Evolutionary conservation across 2,329 filamentous ascomycete genomes (phyloP).

Genomic region (Verticillium tricorpus): DNA sequence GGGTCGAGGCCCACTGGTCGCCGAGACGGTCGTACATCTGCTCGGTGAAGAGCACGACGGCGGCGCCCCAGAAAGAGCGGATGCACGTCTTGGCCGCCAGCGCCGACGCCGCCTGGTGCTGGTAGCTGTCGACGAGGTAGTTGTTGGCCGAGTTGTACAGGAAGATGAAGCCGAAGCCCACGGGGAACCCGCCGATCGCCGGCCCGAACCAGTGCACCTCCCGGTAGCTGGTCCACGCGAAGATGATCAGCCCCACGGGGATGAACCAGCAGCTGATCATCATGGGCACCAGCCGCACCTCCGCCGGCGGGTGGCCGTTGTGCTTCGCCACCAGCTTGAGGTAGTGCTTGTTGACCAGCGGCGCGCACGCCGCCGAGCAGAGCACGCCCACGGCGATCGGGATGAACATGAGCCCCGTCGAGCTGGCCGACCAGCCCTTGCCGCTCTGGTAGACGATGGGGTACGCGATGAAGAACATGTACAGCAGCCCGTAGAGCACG

Average conservation of each 20-base stretch:
- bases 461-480: constrained; percentile 73
- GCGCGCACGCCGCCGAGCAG: constrained; percentile 59
- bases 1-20: constrained; percentile 69
- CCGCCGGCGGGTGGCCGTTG: constrained; percentile 70
- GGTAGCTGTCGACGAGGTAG: constrained; percentile 62
- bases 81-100: constrained; percentile 79
- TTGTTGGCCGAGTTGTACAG: constrained; percentile 77
- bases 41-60: constrained; percentile 70
- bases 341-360: constrained; percentile 79
- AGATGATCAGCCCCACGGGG: constrained; percentile 53
- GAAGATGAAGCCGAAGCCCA: constrained; percentile 81
- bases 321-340: constrained; percentile 56
- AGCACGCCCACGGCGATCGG: constrained; percentile 74
- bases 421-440: constrained; percentile 71
- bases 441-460: constrained; percentile 71
- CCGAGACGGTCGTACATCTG: constrained; percentile 75
- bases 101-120: constrained; percentile 72
- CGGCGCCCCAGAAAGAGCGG: constrained; percentile 75
- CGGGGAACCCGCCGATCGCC: constrained; percentile 63
- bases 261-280: constrained; percentile 72
- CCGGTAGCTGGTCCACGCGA: constrained; percentile 60
- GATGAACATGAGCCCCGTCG: constrained; percentile 83
- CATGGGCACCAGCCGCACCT: constrained; percentile 77
- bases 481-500: constrained; percentile 69
- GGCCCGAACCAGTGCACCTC: constrained; percentile 67